Conservation (phyloP, 768 basidiomycete genomes). For the Macrolepiota fuliginosa region DNA sequence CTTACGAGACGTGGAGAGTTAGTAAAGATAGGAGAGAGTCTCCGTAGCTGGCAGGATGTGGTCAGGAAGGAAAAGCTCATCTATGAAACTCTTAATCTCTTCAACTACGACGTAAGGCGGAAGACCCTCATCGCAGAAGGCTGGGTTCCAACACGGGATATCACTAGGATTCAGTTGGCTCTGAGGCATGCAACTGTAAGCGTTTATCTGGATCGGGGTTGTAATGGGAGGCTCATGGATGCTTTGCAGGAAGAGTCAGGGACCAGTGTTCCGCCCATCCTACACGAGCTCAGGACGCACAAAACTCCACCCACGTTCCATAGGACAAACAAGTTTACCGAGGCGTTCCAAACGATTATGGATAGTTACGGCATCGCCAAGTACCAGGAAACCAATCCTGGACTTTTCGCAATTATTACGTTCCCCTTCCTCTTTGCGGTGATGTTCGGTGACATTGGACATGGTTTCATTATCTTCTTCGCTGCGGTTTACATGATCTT, state of each 20-base stretch:
- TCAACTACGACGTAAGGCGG: constrained; percentile 90
- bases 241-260: constrained; percentile 78
- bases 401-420: constrained; percentile 85
- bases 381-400: constrained; percentile 97
- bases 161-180: constrained; percentile 80
- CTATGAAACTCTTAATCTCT: constrained; percentile 92
- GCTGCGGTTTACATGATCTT: constrained; percentile 84
- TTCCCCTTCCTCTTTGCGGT: constrained; percentile 99
- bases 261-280: constrained; percentile 86
- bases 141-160: constrained; percentile 95
- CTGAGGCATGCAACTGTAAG: constrained; percentile 82
- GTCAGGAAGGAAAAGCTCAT: constrained; percentile 95
- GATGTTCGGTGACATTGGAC: constrained; percentile 99
- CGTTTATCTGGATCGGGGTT: constrained; percentile 18
- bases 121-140: constrained; percentile 97
- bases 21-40: constrained; percentile 76
- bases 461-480: constrained; percentile 79
- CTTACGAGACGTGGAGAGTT: constrained; percentile 80
- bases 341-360: constrained; percentile 97
- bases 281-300: constrained; percentile 85
- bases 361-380: constrained; percentile 94
- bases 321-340: constrained; percentile 93
- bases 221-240: constrained; percentile 16
- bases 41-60: constrained; percentile 91
- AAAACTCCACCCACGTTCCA: constrained; percentile 96